phyloP scores from a whole-genome alignment of 495 filamentous ascomycete genomes.

The Podospora conica region DNA sequence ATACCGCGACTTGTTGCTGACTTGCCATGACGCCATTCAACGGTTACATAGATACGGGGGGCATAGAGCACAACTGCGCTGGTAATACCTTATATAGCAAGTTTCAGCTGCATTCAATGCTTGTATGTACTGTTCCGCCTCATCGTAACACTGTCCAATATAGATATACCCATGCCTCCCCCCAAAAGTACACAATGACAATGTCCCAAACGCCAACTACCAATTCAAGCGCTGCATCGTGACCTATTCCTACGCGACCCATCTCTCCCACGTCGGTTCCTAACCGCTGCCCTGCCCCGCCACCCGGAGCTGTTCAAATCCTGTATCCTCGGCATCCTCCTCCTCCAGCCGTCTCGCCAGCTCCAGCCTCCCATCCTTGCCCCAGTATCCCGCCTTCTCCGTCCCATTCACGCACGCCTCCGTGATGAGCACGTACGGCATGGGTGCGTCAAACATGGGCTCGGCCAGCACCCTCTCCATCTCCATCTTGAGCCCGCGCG shows the following conservation, averaged over 20 bases:
- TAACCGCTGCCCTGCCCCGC: slow-evolving; percentile 42
- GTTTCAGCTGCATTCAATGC: neutral
- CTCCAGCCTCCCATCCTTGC: slow-evolving; percentile 47
- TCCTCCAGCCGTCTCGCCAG: slow-evolving; percentile 48
- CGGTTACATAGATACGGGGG: neutral
- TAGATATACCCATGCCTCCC: neutral
- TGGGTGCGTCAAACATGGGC: slow-evolving; percentile 85
- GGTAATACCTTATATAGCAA: neutral
- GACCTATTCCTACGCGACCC: neutral
- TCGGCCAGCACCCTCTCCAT: slow-evolving; percentile 83
- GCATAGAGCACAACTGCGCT: neutral
- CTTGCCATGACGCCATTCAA: slow-evolving; percentile 16
- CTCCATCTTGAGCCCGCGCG: slow-evolving; percentile 78
- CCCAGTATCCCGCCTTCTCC: slow-evolving; percentile 48
- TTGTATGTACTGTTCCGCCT: neutral
- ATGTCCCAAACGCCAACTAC: neutral
- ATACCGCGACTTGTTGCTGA: slow-evolving; percentile 21
- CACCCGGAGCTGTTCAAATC: slow-evolving; percentile 35
- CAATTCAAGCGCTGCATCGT: neutral
- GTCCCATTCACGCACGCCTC: slow-evolving; percentile 61
- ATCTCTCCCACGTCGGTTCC: slow-evolving; percentile 1
- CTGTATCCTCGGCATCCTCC: slow-evolving; percentile 38
- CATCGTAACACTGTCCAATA: neutral
- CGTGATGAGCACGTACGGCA: slow-evolving; percentile 62
- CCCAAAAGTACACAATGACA: neutral